Evolutionary conservation across 805 yeast species (phyloP).

Genomic region (Lipomyces spencermartinsiae): DNA sequence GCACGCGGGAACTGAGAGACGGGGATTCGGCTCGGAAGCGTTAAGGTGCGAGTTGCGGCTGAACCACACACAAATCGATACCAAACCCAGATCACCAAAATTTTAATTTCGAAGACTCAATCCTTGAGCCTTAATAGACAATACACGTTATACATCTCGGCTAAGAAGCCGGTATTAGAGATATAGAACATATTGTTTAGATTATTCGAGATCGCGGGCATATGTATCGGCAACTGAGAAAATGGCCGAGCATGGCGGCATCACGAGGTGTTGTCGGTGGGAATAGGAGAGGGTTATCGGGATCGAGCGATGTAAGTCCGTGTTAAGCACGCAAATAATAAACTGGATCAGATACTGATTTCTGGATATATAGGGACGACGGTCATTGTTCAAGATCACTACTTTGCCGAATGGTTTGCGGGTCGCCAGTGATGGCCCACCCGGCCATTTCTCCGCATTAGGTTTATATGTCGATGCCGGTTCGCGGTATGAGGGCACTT

Average conservation of each 20-base stretch:
- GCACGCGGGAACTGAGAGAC: not conserved
- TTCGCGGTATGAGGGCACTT: slow-evolving; percentile 73
- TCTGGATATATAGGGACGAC: not conserved
- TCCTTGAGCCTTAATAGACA: not conserved
- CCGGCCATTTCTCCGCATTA: slow-evolving; percentile 89
- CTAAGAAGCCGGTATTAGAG: not conserved
- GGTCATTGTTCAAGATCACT: slow-evolving; percentile 41
- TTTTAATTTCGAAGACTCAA: not conserved
- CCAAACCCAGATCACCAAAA: not conserved
- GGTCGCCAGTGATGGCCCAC: slow-evolving; percentile 82
- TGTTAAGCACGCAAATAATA: not conserved
- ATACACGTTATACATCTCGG: not conserved
- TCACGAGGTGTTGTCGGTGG: not conserved
- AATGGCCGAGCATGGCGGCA: not conserved
- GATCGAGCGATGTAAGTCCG: not conserved
- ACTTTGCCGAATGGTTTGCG: slow-evolving; percentile 76
- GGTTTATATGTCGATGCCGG: slow-evolving; percentile 93
- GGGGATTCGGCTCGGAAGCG: too few species aligned
- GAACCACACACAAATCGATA: not conserved
- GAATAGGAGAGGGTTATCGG: not conserved
- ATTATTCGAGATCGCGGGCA: not conserved
- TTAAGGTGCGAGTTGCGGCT: not conserved
- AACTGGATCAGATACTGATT: not conserved
- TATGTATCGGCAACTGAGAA: not conserved
- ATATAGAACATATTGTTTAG: not conserved